Evolutionary conservation across 371 early-diverging fungal genomes (phyloP), one percentile per base, ranked within the genome.

Genomic region (Nematocida major): DNA sequence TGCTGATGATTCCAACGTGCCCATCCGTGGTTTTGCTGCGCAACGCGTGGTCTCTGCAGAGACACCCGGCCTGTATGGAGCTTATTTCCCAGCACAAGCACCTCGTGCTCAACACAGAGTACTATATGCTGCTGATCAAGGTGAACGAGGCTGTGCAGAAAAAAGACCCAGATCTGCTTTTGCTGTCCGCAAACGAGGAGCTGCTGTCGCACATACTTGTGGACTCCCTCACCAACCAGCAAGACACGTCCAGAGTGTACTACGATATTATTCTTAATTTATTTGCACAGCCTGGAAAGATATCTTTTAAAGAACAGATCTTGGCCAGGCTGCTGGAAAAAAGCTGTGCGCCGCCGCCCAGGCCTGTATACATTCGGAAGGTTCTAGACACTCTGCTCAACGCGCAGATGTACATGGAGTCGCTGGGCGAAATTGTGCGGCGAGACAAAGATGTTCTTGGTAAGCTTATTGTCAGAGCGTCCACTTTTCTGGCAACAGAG

Each of bases 391-490:
- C 49, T 9, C 36, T 73, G 4, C 45, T 73, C 11, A 63, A 73
- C 20, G 47, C 34, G 4, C 62, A 61, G 49, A 20, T 18, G 15
- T 73, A 61, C 34, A 48, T 63, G 24, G 65, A 61, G 22, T 65
- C 63, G 3, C 49, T 73, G 1, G 54, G 54, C 5, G 62, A 61
- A 36, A 61, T 73, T 28, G 48, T 73, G 32, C 78, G 53, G 22
- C 61, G 47, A 45, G 76, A 73, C 40, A 73, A 73, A 54, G 43
- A 39, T 5, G 34, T 65, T 24, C 47, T 73, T 30, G 45, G 65
- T 5, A 73, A 73, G 61, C 59, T 73, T 13, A 49, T 73, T 28
- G 30, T 73, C 53, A 78, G 43, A n/a, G 62, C 34, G 22, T 73
- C 76, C 0, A 65, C 59, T 3, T 24, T 61, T 22, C 49, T 73